These are phyloP conservation scores for Vicia faba DNA, from an alignment of 306 rosid genomes.

Conservation along the genomic window DNA sequence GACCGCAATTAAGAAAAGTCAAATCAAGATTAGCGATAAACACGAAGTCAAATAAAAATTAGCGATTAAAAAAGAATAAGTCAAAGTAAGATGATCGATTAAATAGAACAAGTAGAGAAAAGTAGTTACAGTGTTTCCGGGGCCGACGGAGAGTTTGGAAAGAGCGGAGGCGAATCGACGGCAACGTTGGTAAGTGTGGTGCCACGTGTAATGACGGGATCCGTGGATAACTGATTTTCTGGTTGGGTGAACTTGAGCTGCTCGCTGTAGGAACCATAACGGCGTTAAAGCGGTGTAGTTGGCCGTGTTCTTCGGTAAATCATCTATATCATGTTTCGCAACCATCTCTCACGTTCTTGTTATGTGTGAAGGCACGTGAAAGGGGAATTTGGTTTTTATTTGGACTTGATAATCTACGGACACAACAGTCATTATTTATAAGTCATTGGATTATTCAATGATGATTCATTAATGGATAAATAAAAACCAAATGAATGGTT, in stretches of 20 bases:
- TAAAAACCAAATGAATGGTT: no score
- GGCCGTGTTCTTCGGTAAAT: constrained; percentile 80
- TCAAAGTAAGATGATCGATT: no score
- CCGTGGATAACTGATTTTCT: constrained; percentile 74
- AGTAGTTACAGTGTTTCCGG: constrained; percentile 64
- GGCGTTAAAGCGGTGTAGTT: constrained; percentile 89
- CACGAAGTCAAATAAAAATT: not conserved
- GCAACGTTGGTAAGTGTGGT: constrained; percentile 74
- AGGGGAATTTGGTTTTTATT: no score
- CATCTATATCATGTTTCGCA: constrained; percentile 64
- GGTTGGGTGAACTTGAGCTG: constrained; percentile 75
- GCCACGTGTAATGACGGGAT: constrained; percentile 83
- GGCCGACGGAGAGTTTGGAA: constrained; percentile 60
- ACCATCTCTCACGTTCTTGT: no score
- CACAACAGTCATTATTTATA: no score
- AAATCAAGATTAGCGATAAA: not conserved
- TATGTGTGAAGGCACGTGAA: no score
- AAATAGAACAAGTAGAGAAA: not conserved
- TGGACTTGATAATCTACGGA: no score
- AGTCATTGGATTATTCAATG: no score
- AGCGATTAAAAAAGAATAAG: not conserved
- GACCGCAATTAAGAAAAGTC: not conserved
- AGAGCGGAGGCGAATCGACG: constrained; percentile 88
- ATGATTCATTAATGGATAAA: no score
- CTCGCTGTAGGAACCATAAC: constrained; percentile 84